Evolutionary conservation across 228 moss, liverwort and hornwort genomes (phyloP).

Genomic region (Sphagnum magellanicum): DNA sequence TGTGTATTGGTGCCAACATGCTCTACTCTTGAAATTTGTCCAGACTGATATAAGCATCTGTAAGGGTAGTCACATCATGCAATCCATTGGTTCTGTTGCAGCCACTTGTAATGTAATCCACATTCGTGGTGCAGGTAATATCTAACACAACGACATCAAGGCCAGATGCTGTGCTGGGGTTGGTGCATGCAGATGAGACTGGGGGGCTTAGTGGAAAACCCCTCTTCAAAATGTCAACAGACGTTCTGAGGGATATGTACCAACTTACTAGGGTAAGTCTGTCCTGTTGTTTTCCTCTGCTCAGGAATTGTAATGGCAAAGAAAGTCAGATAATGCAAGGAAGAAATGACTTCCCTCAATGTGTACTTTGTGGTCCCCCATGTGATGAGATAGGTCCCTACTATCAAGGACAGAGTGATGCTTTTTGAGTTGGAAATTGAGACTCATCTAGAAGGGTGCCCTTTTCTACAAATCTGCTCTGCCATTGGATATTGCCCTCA

Average conservation of each 20-base stretch:
- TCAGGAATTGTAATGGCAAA: not conserved
- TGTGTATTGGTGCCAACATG: too few species aligned
- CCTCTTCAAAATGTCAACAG: constrained; percentile 59
- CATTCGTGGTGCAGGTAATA: constrained; percentile 44
- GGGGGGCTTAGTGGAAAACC: constrained; percentile 97
- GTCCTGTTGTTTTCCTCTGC: not conserved
- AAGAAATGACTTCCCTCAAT: not conserved
- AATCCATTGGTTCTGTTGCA: too few species aligned
- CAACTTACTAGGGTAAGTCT: constrained; percentile 64
- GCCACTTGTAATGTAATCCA: not conserved
- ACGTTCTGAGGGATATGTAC: constrained; percentile 91
- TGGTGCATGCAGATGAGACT: constrained; percentile 67
- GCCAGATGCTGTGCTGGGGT: constrained; percentile 66
- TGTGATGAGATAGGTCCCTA: not conserved
- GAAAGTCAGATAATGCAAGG: not conserved
- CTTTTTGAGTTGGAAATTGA: too few species aligned
- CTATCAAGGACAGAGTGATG: not conserved
- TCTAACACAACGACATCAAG: constrained; percentile 81
- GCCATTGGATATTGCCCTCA: not conserved
- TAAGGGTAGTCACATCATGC: too few species aligned
- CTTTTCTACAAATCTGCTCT: not conserved
- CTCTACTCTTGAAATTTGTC: too few species aligned
- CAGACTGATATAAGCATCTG: too few species aligned
- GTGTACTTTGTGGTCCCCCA: not conserved
- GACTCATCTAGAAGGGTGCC: too few species aligned